Evolutionary conservation across 768 basidiomycete species (phyloP).

Genomic region (Naematelia aurantialba): DNA sequence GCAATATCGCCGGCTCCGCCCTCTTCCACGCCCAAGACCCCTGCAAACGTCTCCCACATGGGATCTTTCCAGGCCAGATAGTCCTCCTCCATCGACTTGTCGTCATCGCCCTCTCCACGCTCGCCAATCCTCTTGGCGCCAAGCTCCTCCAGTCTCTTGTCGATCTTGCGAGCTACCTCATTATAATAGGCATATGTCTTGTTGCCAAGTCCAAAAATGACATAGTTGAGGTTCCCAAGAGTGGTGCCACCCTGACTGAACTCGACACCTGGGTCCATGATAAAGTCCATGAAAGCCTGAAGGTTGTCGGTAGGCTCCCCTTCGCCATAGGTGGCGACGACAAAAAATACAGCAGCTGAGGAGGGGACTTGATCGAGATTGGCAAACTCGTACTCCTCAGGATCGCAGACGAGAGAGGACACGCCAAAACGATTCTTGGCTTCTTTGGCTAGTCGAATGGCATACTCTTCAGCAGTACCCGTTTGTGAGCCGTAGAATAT

Average conservation of each 20-base stretch:
- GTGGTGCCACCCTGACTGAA: conserved; percentile 65
- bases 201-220: conserved; percentile 81
- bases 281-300: conserved; percentile 84
- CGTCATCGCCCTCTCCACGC: conserved; percentile 93
- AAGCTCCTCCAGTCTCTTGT: conserved; percentile 67
- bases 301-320: conserved; percentile 99
- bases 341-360: conserved; percentile 40
- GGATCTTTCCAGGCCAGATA: conserved; percentile 98
- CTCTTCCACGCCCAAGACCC: conserved; percentile 83
- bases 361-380: conserved; percentile 51
- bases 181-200: conserved; percentile 87
- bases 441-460: conserved; percentile 88
- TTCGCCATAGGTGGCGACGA: conserved; percentile 97
- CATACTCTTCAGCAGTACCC: conserved; percentile 60
- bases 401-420: conserved; percentile 60
- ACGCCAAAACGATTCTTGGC: conserved; percentile 91
- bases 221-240: conserved; percentile 83
- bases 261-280: conserved; percentile 78
- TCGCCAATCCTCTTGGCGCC: conserved; percentile 80
- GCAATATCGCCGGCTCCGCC: conserved; percentile 90
- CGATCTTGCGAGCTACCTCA: conserved; percentile 74
- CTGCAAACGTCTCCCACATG: conserved; percentile 90
- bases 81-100: conserved; percentile 99
- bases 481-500: conserved; percentile 91
- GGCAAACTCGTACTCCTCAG: conserved; percentile 93